phyloP scores from a whole-genome alignment of 768 basidiomycete species.

The Pulveroboletus ravenelii region DNA sequence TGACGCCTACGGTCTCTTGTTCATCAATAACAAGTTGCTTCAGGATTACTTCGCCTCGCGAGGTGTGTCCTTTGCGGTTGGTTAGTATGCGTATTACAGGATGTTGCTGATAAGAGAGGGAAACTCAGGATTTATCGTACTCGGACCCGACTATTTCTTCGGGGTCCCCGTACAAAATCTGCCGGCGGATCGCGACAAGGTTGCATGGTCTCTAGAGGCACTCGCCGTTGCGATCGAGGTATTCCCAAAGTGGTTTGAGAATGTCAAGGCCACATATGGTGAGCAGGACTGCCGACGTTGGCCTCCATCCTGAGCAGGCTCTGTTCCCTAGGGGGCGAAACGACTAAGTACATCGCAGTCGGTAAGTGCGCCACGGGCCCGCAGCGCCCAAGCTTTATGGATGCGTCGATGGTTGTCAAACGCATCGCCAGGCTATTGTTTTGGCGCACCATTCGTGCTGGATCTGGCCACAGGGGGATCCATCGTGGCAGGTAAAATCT shows the following conservation, averaged over 20 bases:
- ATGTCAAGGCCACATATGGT: slow-evolving; percentile 46
- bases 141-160: slow-evolving; percentile 60
- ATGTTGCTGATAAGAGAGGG: background rate
- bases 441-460: slow-evolving; percentile 48
- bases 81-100: background rate
- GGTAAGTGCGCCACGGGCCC: no score
- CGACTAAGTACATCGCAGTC: slow-evolving; percentile 38
- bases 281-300: background rate
- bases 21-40: slow-evolving; percentile 49
- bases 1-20: slow-evolving; percentile 55
- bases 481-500: slow-evolving; percentile 39
- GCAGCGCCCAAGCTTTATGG: background rate
- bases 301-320: background rate
- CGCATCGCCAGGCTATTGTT: slow-evolving; percentile 45
- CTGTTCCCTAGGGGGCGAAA: slow-evolving; percentile 17
- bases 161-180: slow-evolving; percentile 44
- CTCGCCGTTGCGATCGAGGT: slow-evolving; percentile 34
- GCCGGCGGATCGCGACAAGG: slow-evolving; percentile 30
- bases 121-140: slow-evolving; percentile 48
- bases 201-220: slow-evolving; percentile 40
- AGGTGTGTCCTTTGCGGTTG: slow-evolving; percentile 33
- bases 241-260: slow-evolving; percentile 47
- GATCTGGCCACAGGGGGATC: slow-evolving; percentile 41
- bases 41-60: slow-evolving; percentile 59
- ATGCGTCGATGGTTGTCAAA: background rate